These are phyloP conservation scores for Trichoderma sp. DNA, from an alignment of 2,329 filamentous ascomycete genomes.

Conservation along the genomic window DNA sequence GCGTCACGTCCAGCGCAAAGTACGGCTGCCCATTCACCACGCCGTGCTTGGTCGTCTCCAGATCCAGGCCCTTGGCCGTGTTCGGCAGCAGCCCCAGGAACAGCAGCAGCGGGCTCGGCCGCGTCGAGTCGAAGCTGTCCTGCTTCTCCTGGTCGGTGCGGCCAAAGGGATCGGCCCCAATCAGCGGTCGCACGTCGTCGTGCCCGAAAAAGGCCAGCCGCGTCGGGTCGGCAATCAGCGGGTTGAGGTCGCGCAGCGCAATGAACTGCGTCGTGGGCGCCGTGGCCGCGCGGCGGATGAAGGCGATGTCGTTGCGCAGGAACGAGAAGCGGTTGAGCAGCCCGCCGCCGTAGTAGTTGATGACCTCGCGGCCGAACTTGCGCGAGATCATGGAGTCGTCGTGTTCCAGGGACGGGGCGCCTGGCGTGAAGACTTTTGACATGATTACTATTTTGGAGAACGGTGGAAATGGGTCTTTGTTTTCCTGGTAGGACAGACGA, in stretches of 20 bases:
- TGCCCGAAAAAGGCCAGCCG: conserved; percentile 69
- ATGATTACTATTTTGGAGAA: conserved; percentile 5
- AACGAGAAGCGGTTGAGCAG: conserved; percentile 80
- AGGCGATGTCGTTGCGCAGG: conserved; percentile 69
- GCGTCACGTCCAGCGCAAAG: conserved; percentile 88
- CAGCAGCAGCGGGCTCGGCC: conserved; percentile 69
- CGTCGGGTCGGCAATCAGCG: conserved; percentile 60
- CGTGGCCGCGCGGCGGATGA: conserved; percentile 66
- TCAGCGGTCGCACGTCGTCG: conserved; percentile 68
- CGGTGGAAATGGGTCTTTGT: not conserved
- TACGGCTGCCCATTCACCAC: conserved; percentile 78
- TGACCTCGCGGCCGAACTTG: conserved; percentile 76
- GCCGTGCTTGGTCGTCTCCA: conserved; percentile 49
- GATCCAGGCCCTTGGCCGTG: conserved; percentile 47
- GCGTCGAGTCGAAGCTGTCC: conserved; percentile 70
- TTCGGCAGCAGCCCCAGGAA: conserved; percentile 82
- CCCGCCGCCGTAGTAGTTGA: conserved; percentile 82
- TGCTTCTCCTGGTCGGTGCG: conserved; percentile 72
- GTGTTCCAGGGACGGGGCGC: conserved; percentile 31
- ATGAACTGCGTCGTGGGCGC: conserved; percentile 72
- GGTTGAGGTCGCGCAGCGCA: conserved; percentile 75
- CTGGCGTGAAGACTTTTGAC: conserved; percentile 21
- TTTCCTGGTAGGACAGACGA: not conserved
- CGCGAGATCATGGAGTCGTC: conserved; percentile 69
- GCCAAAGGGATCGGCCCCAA: conserved; percentile 71